phyloP scores from a whole-genome alignment of 768 basidiomycete species.

The Hydnomerulius pinastri region DNA sequence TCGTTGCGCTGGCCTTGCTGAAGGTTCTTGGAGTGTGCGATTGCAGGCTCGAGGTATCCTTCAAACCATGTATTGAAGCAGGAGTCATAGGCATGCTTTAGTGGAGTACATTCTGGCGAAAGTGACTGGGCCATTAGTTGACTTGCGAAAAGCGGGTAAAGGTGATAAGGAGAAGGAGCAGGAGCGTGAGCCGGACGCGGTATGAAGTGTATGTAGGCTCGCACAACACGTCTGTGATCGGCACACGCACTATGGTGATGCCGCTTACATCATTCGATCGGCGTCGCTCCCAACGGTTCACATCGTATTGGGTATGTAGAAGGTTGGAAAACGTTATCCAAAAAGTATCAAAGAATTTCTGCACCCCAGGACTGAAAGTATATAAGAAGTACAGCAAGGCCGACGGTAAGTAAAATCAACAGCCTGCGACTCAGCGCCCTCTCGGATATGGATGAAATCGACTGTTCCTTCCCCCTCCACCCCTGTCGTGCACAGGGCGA shows the following conservation, averaged over 20 bases:
- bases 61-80: slow-evolving; percentile 99
- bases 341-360: no score
- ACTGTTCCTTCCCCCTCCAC: slow-evolving; percentile 18
- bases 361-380: no score
- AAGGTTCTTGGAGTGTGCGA: slow-evolving; percentile 42
- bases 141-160: not conserved
- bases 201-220: no score
- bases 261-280: no score
- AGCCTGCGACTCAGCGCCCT: slow-evolving; percentile 25
- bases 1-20: slow-evolving; percentile 49
- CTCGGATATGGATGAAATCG: slow-evolving; percentile 32
- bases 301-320: no score
- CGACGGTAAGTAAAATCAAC: not conserved
- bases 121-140: slow-evolving; percentile 74
- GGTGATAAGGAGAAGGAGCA: not conserved
- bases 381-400: not conserved
- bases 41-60: slow-evolving; percentile 87
- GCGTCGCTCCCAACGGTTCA: no score
- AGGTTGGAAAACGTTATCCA: no score
- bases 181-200: no score
- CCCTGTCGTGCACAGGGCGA: slow-evolving; percentile 18
- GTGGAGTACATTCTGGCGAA: slow-evolving; percentile 80
- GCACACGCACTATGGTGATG: no score
- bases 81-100: slow-evolving; percentile 87
- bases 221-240: no score